Base-by-base conservation (phyloP, 2,329 filamentous ascomycete genomes). In the Juglanconis oblonga region DNA sequence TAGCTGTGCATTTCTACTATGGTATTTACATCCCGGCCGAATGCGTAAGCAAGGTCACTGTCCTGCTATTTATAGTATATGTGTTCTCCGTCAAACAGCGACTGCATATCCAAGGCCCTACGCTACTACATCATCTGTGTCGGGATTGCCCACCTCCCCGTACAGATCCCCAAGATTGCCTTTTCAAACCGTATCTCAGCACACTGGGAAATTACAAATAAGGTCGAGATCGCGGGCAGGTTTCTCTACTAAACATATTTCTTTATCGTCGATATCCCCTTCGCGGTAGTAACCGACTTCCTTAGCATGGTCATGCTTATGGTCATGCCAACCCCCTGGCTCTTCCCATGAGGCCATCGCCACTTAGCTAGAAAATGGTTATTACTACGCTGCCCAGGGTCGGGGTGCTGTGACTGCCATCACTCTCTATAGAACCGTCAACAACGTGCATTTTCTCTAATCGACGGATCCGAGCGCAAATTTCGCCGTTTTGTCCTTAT, bases 231-330 rank as follows among this genome's bases (percentile, higher is more conserved):
- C 11, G 40, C 44, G 8, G 56, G 49, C 6, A n/a, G 36, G 24
- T 76, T 74, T 57, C 63, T 76, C 17, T 64, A 73, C 17, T 68
- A 73, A 47, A 59, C 66, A 5, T 67, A 66, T 31, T 50, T 76
- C 5, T 76, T 75, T 58, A 65, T 71, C 3, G 66, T 69, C 9
- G 74, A 75, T 47, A 66, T 71, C 1, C 62, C 67, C 11, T 59
- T 74, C 11, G 71, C 69, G 47, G 68, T 72, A 13, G 40, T 74
- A 5, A 73, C 70, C 29, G 73, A 75, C 57, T 57, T 71, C 31
- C 64, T 72, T 42, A 71, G 75, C 17, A 64, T 76, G 32, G 13
- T 73, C 8, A 55, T 76, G 5, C 74, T 73, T n/a, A 64, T 76
- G 32, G 13, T 73, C 8, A 55, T 76, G 5, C 74, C 73, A 3